phyloP scores from a whole-genome alignment of 148 eudicot genomes.

The Mesembryanthemum crystallinum region DNA sequence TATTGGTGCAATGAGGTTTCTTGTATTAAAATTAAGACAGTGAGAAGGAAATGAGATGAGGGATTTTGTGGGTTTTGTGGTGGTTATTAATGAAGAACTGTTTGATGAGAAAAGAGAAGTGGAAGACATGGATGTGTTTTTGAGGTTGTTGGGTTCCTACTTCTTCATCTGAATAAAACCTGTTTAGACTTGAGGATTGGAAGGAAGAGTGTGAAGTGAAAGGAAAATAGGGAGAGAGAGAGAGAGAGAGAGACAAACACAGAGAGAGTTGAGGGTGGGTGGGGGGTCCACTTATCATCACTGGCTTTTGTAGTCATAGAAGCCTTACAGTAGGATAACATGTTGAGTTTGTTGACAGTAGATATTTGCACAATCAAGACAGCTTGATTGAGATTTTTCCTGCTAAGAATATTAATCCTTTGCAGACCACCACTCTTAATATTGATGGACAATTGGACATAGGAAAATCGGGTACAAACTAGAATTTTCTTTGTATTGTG shows the following conservation, averaged over 20 bases:
- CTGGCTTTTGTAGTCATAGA: neutral
- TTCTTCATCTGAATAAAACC: neutral
- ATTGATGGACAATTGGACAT: neutral
- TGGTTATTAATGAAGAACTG: slow-evolving; percentile 19
- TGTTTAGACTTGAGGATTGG: neutral
- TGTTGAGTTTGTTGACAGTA: slow-evolving; percentile 8
- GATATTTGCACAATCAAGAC: neutral
- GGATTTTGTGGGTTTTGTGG: slow-evolving; percentile 26
- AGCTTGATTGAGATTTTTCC: neutral
- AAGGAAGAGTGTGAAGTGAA: too few relatives aligned
- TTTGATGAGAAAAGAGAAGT: slow-evolving; percentile 41
- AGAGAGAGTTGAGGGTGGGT: too few relatives aligned
- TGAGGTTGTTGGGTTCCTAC: neutral
- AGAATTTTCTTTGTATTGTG: neutral
- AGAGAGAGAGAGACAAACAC: neutral
- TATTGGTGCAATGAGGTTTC: slow-evolving; percentile 30
- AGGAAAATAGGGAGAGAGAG: neutral
- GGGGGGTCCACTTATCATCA: slow-evolving; percentile 25
- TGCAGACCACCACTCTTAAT: neutral
- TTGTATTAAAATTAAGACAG: slow-evolving; percentile 23
- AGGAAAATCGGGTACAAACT: neutral
- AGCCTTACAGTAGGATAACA: neutral
- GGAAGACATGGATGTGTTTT: slow-evolving; percentile 39
- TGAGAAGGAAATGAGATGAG: slow-evolving; percentile 19
- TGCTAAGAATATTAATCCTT: neutral